Evolutionary conservation across 331 rosid genomes (phyloP).

Genomic region (Malus hybrid): DNA sequence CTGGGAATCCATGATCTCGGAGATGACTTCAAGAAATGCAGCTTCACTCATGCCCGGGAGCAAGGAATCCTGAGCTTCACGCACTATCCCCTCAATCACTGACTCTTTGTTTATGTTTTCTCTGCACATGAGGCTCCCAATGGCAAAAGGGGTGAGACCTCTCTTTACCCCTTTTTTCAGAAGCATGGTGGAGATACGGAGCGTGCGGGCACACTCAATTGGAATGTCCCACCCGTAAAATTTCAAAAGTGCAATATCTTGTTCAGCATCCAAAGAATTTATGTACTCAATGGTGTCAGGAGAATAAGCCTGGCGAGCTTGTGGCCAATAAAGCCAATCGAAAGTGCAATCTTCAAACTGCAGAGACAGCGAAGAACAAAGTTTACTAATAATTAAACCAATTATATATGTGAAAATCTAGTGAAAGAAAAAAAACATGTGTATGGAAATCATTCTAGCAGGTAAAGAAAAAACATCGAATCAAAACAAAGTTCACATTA

Average conservation of each 20-base stretch:
- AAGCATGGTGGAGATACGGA: slow-evolving; percentile 67
- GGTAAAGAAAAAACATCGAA: neutral
- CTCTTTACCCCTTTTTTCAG: slow-evolving; percentile 75
- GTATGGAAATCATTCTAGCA: neutral
- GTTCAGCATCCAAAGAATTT: slow-evolving; percentile 54
- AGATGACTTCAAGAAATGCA: slow-evolving; percentile 47
- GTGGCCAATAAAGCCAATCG: slow-evolving; percentile 96
- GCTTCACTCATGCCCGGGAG: slow-evolving; percentile 61
- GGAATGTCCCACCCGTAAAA: slow-evolving; percentile 79
- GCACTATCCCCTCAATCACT: slow-evolving; percentile 55
- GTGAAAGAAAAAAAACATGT: neutral
- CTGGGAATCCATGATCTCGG: slow-evolving; percentile 53
- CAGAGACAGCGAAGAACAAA: slow-evolving; percentile 12
- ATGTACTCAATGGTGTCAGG: slow-evolving; percentile 48
- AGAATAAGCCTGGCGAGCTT: slow-evolving; percentile 63
- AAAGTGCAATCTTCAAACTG: slow-evolving; percentile 95
- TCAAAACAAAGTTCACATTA: neutral
- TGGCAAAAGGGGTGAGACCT: slow-evolving; percentile 65
- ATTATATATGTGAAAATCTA: neutral
- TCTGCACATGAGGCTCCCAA: slow-evolving; percentile 81
- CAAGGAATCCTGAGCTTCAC: slow-evolving; percentile 48
- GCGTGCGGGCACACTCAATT: slow-evolving; percentile 51
- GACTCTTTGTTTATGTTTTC: slow-evolving; percentile 55
- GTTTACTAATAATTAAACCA: neutral
- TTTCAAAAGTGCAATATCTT: slow-evolving; percentile 58